Evolutionary conservation across 1,284 basidiomycete species (phyloP), one percentile per base, ranked within the genome.

Genomic region (Ceratobasidium sp.): DNA sequence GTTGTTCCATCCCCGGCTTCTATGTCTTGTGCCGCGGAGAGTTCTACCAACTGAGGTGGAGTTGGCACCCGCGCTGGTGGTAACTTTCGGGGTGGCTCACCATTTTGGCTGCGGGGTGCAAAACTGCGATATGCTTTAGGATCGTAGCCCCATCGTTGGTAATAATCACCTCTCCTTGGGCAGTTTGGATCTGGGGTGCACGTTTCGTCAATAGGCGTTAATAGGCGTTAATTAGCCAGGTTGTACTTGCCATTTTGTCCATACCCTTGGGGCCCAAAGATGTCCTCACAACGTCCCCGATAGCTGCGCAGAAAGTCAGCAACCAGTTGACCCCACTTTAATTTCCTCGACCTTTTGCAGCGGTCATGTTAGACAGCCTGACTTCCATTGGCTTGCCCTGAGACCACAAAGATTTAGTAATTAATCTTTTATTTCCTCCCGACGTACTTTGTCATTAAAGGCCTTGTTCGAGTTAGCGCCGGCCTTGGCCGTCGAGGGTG

Each of bases 1-100:
- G 98, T 99, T n/a, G 98, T 99, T 29, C 98, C 98, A 83, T 99
- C 98, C 77, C 98, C 98, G 27, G 98, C 98, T 83, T 99, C 98
- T 69, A 99, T 90, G 83, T 99, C 98, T 87, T 99, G 98, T 24
- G 98, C 98, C 74, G 94, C 93, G 61, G 97, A 98, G 37, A 99
- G 87, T 85, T 99, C 98, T 76, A 99, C 98, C 64, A 98, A 88
- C 95, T 95, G 76, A 72, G 2, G 11, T 62, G 76, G 65, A 78
- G 69, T 53, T 51, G 41, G 78, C 58, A 78, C 78, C 54, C 54
- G 48, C 63, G 65, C 22, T 53, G 51, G 51, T 48, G 19, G 13
- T 29, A 13, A 27, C 11, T 51, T 59, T 41, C 51, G 62, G 41
- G n/a, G 13, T 24, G 53, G 79, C 82, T 76, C 78, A 90, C 95